These are phyloP conservation scores for Vanrija sp. DNA, from an alignment of 1,284 basidiomycete species.

Conservation along the genomic window DNA sequence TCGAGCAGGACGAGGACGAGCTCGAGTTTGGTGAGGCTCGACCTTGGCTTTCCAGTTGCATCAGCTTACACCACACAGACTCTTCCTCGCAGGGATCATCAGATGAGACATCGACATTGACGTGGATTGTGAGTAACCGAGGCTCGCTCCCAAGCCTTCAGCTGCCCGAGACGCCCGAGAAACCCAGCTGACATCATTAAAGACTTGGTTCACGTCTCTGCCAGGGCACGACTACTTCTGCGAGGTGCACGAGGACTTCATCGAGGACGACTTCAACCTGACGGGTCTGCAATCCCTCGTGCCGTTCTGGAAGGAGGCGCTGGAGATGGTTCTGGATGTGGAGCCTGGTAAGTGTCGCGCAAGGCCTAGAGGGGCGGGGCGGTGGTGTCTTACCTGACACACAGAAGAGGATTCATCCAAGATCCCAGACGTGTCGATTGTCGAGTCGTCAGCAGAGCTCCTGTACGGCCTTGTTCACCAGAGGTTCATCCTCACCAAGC, in stretches of 20 bases:
- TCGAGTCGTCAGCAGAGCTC: constrained; percentile 95
- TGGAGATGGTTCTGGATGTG: constrained; percentile 99
- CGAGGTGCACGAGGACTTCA: constrained; percentile 96
- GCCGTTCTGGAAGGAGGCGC: constrained; percentile 95
- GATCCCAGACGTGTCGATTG: constrained; percentile 84
- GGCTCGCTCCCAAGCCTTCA: not conserved
- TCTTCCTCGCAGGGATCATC: constrained; percentile 47
- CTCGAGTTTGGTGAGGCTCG: constrained; percentile 37
- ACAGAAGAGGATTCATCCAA: constrained; percentile 82
- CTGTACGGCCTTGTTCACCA: constrained; percentile 97
- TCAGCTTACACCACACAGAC: constrained; percentile 22
- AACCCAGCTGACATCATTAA: not conserved
- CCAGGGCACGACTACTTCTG: constrained; percentile 99
- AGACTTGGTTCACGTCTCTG: constrained; percentile 88
- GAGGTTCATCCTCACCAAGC: constrained; percentile 90
- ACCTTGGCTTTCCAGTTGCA: not conserved
- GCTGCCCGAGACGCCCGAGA: not conserved
- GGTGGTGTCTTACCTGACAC: constrained; percentile 3
- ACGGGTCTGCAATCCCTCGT: constrained; percentile 90
- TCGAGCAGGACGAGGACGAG: constrained; percentile 38
- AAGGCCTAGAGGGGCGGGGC: not conserved
- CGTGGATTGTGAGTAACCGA: constrained; percentile 47
- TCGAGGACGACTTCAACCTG: constrained; percentile 99
- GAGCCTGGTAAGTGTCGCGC: constrained; percentile 75
- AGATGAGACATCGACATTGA: constrained; percentile 48